A percentile compares a stretch with the other conserved stretches of the same genome.
phyloP scores from a whole-genome alignment of 2,329 filamentous ascomycete genomes.

The Cladosporium phlei region DNA sequence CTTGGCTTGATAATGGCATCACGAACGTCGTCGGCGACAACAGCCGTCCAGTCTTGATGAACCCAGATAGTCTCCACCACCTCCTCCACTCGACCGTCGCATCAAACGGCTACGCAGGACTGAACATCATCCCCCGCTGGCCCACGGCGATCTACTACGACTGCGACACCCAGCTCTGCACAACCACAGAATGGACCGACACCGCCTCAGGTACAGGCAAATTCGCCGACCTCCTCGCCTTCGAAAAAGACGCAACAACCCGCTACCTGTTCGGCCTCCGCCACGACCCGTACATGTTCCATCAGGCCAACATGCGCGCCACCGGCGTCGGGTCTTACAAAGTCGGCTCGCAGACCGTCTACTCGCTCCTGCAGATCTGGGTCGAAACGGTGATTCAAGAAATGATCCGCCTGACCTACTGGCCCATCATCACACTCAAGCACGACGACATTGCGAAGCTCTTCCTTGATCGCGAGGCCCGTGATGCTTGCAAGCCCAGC shows the following conservation, averaged over 20 bases:
- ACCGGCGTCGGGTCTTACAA: constrained; percentile 44
- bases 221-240: constrained; percentile 49
- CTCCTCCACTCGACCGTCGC: constrained; percentile 50
- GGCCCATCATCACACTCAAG: constrained; percentile 53
- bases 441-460: constrained; percentile 51
- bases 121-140: constrained; percentile 56
- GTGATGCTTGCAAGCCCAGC: constrained; percentile 48
- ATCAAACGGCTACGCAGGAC: constrained; percentile 51
- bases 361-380: constrained; percentile 56
- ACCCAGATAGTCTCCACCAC: constrained; percentile 50
- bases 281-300: constrained; percentile 59
- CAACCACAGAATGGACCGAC: constrained; percentile 56
- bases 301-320: constrained; percentile 57
- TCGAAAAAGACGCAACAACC: constrained; percentile 51
- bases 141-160: constrained; percentile 62
- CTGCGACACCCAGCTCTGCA: constrained; percentile 55
- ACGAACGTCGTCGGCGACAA: constrained; percentile 60
- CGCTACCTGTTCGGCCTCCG: constrained; percentile 54
- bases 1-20: constrained; percentile 58
- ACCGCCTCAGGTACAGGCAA: constrained; percentile 53
- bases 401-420: constrained; percentile 49
- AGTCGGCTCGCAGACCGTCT: constrained; percentile 44
- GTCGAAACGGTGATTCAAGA: constrained; percentile 51
- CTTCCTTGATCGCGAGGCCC: constrained; percentile 51
- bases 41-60: constrained; percentile 52